A percentile compares a stretch with the other conserved stretches of the same genome.
Evolutionary conservation across 352 stramenopile genomes (phyloP).

Genomic region (Pythium insidiosum): DNA sequence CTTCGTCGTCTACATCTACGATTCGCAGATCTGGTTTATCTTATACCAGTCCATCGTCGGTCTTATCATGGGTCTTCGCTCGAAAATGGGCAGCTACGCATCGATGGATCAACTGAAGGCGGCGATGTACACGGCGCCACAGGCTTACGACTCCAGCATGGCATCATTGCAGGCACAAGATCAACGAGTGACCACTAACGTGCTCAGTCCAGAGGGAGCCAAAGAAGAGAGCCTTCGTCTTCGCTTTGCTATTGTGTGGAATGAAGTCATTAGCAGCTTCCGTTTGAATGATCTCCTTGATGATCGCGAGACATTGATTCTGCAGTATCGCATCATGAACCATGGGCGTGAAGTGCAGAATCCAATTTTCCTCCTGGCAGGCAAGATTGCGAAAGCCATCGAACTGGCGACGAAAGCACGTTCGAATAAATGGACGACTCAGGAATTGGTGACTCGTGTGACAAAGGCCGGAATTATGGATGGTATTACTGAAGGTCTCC

Average conservation of each 20-base stretch:
- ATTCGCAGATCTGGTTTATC: slow-evolving; percentile 84
- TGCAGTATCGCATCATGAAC: slow-evolving; percentile 76
- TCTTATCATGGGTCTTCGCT: slow-evolving; percentile 60
- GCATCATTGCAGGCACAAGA: slow-evolving; percentile 43
- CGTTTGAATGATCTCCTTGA: slow-evolving; percentile 78
- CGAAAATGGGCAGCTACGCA: slow-evolving; percentile 73
- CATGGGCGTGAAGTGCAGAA: slow-evolving; percentile 66
- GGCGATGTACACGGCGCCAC: slow-evolving; percentile 46
- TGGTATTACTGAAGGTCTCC: slow-evolving; percentile 42
- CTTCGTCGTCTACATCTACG: slow-evolving; percentile 84
- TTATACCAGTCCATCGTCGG: slow-evolving; percentile 73
- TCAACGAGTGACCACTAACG: slow-evolving; percentile 9
- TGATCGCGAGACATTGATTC: slow-evolving; percentile 75
- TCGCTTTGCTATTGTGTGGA: slow-evolving; percentile 84
- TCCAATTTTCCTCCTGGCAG: slow-evolving; percentile 74
- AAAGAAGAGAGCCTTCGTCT: slow-evolving; percentile 43
- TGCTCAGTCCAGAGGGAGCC: background rate
- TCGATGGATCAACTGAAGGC: slow-evolving; percentile 55
- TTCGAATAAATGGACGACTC: slow-evolving; percentile 34
- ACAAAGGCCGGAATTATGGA: slow-evolving; percentile 52
- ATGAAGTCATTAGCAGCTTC: slow-evolving; percentile 83
- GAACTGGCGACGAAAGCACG: slow-evolving; percentile 45
- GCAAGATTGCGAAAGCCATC: slow-evolving; percentile 59
- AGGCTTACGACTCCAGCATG: slow-evolving; percentile 65
- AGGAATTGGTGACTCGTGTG: slow-evolving; percentile 50